phyloP scores from a whole-genome alignment of 148 eudicot species.

The Diospyros kaki region DNA sequence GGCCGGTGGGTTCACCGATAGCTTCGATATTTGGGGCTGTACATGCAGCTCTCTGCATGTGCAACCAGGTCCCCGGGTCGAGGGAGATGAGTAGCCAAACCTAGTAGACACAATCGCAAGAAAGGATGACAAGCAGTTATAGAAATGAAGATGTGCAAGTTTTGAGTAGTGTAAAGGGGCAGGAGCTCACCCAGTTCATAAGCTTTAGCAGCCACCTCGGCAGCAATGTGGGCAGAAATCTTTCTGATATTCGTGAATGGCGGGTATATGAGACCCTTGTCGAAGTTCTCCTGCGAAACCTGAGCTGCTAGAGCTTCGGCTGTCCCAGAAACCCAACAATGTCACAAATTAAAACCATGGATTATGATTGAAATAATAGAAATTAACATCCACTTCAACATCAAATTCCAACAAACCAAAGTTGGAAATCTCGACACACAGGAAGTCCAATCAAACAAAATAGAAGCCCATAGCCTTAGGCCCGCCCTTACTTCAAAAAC shows the following conservation, averaged over 20 bases:
- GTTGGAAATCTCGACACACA: too few species aligned
- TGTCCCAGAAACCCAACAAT: slow-evolving; percentile 27
- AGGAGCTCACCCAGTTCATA: slow-evolving; percentile 74
- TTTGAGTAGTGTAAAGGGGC: background rate
- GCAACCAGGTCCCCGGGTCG: slow-evolving; percentile 59
- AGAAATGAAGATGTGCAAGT: background rate
- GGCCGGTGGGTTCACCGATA: slow-evolving; percentile 35
- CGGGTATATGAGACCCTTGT: slow-evolving; percentile 83
- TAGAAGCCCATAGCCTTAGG: too few species aligned
- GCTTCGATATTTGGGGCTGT: slow-evolving; percentile 58
- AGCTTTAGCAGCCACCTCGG: slow-evolving; percentile 89
- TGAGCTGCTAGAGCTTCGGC: slow-evolving; percentile 89
- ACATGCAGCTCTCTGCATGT: slow-evolving; percentile 78
- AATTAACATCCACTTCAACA: background rate
- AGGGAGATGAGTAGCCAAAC: slow-evolving; percentile 80
- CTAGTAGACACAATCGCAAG: slow-evolving; percentile 21
- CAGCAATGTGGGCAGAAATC: slow-evolving; percentile 94
- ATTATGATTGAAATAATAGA: background rate
- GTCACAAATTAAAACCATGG: background rate
- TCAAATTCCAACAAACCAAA: background rate
- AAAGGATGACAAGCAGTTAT: background rate
- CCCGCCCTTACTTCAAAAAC: too few species aligned
- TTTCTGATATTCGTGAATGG: slow-evolving; percentile 82
- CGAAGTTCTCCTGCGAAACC: slow-evolving; percentile 73
- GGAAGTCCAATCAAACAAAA: too few species aligned